Base-by-base conservation (phyloP, 345 rosid species). In the Cardamine resedifolia region DNA sequence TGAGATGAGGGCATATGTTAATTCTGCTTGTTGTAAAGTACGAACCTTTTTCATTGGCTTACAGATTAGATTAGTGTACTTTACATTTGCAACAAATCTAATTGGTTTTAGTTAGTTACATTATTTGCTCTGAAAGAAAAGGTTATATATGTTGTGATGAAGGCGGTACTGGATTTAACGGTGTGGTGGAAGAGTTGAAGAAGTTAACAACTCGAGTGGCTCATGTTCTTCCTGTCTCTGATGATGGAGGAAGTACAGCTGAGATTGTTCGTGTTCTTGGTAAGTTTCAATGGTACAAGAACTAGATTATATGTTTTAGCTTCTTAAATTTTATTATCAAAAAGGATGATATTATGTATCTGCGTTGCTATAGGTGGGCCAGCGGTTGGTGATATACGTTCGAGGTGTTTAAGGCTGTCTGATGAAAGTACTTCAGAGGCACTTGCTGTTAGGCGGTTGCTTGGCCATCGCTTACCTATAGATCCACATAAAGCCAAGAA, bases 161-260 rank as follows among this genome's bases (percentile, higher is more conserved):
- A 87, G 98, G 98, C 3, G 98, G 98, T 1, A 94, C 98, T 19
- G 98, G 95, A 6, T 94, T 94, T 71, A 91, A 94, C 48, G 96
- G 98, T 64, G 95, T 94, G 15, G 95, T 89, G 20, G 96, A 91
- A 77, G 97, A 91, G 80, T 86, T 94, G 38, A 90, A 89, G 92
- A 85, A 66, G 64, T 48, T 94, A 50, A 94, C 97, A 19, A 88
- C 92, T 10, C 83, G 92, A 36, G 96, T 94, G 5, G 86, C 97
- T 31, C 96, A 94, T 68, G 96, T 94, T 52, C 89, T 94, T 70
- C 98, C 97, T 21, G 98, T 94, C 23, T 94, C 97, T 52, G 97
- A 94, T 53, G 98, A 94, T 70, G 97, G 98, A 2, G 98, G 98
- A 63, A 90, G 97, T 48, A 94, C 98, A 0, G 98, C 97, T n/a